Percentiles rank a stretch among this genome's conserved stretches.
Evolutionary conservation across 2,329 filamentous ascomycete species (phyloP).

Genomic region (Malbranchea cinnamomea): DNA sequence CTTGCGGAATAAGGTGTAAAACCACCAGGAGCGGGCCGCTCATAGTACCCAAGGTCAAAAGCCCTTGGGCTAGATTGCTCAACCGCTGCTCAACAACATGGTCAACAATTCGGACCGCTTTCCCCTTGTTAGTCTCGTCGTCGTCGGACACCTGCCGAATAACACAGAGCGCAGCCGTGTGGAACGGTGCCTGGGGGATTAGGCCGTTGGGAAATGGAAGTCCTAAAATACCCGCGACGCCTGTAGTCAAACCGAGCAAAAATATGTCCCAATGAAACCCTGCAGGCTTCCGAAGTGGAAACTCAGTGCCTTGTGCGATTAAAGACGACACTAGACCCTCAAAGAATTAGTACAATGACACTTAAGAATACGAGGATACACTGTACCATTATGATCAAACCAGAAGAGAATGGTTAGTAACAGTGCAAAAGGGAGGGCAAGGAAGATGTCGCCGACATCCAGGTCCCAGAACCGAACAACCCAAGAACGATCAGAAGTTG

Average conservation of each 20-base stretch:
- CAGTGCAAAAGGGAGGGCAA: constrained; percentile 75
- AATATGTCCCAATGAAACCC: constrained; percentile 81
- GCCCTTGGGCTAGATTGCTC: constrained; percentile 63
- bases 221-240: constrained; percentile 58
- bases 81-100: constrained; percentile 54
- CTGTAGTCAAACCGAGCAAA: constrained; percentile 63
- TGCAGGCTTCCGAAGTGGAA: constrained; percentile 63
- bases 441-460: constrained; percentile 55
- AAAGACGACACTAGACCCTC: constrained; percentile 62
- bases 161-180: constrained; percentile 65
- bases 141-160: constrained; percentile 41
- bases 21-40: constrained; percentile 57
- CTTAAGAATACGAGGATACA: not conserved
- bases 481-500: constrained; percentile 60
- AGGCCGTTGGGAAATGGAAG: constrained; percentile 71
- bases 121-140: constrained; percentile 45
- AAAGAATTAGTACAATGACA: not conserved
- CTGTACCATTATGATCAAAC: constrained; percentile 70
- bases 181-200: constrained; percentile 71
- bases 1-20: constrained; percentile 63
- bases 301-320: constrained; percentile 71
- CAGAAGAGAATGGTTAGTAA: constrained; percentile 75
- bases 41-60: constrained; percentile 68
- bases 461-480: constrained; percentile 73
- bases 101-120: constrained; percentile 46